Base-by-base conservation (phyloP, 192 early-diverging fungal genomes). In the Entomortierella beljakovae region DNA sequence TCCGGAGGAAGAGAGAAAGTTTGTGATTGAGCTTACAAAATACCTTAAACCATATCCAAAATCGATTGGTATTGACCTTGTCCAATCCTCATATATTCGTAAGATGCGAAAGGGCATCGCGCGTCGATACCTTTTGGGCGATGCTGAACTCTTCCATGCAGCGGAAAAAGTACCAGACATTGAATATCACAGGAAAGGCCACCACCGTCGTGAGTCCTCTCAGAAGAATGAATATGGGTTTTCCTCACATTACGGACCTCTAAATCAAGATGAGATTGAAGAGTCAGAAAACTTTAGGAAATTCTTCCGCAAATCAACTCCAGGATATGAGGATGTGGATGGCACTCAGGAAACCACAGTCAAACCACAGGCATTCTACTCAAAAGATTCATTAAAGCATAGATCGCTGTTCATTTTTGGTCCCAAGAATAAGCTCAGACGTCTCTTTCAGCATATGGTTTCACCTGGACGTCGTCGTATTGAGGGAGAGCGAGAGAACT, bases 341-440 rank as follows among this genome's bases (percentile, higher is more conserved):
- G 37, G 32, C 28, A 34, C 32, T 4, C 18, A 28, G 11, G 48
- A 35, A 7, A 22, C 43, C 13, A 60, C 18, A 5, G 28, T n/a
- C 3, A 68, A 63, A 28, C 43, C 16, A 33, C 11, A 61, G 11
- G 22, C 35, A 26, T 56, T 68, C 51, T 77, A 68, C 38, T 68
- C 66, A 0, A 22, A 49, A n/a, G 66, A 63, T 6, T 51, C 73
- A 2, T 57, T 77, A 42, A 48, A 53, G 3, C 74, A 86, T 51
- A 82, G 82, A 31, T 84, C 88, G 18, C 62, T 90, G 29, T 87
- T 81, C 67, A 64, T 88, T 23, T 85, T 90, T 53, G 80, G 84
- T 13, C 77, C 83, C 2, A 57, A 68, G 6, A 87, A 87, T 64
- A 67, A 61, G 25, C 61, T 90, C 34, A 65, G 89, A 54, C 60